Base-by-base conservation (phyloP, 129 eudicot genomes). In the Arctium lappa region DNA sequence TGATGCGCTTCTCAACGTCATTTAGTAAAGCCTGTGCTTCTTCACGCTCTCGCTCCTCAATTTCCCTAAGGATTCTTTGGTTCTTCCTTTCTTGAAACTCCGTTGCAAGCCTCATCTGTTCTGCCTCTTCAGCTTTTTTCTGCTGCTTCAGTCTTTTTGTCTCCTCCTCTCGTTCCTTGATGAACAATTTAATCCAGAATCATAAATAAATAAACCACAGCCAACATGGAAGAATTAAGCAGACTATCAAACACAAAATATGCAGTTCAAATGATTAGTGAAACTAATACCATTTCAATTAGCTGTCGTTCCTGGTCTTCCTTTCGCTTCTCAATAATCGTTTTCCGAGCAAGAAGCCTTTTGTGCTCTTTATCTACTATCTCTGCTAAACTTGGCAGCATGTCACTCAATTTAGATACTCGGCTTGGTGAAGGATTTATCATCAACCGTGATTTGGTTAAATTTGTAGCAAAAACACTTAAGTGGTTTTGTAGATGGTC, bases 311-410 rank as follows among this genome's bases (percentile, higher is more conserved):
- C 97, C 18, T 90, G 94, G 33, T 90, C 97, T 83, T 90, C 97
- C 36, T 92, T 92, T 22, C 92, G 90, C 79, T 90, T 89, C 85
- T 90, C 94, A 74, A 92, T 92, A 42, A 90, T 86, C n/a, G 89
- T 86, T 42, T 92, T 92, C 11, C 97, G 87, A 5, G 92, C 94
- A 86, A 92, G 92, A 83, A 92, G 94, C 29, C 88, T 80, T 83
- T 81, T 90, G 91, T 90, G 94, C 75, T 92, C 97, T 84, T 85
- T 92, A 70, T 92, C 92, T 74, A 90, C 89, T 12, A 82, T 74
- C 73, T 88, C 97, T 8, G 85, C 87, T 71, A 92, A 90, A 85
- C 89, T 82, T 38, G 89, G 73, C 40, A 88, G 86, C 7, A 71
- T 76, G 70, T 92, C 94, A 33, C 87, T 87, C 15, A 83, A 70